Conservation (phyloP, 306 rosid species). For the Glycyrrhiza uralensis region DNA sequence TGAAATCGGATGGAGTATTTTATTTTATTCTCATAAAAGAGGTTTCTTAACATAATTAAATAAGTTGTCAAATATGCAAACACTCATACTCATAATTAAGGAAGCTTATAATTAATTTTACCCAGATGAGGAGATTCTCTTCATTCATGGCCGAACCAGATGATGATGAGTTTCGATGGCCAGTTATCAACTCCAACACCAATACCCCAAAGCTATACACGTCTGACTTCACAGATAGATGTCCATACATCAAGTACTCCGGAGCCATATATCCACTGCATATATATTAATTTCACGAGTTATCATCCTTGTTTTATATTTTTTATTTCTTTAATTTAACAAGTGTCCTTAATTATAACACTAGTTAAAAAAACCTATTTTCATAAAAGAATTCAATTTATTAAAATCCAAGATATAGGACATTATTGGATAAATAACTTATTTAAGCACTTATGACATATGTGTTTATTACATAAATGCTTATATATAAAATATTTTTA, state of each 20-base stretch:
- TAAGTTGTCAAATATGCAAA: not conserved
- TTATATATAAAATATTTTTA: no score
- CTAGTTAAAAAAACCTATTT: not conserved
- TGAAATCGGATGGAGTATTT: no score
- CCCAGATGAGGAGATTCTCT: constrained; percentile 38
- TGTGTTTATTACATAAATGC: no score
- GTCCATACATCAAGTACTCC: constrained; percentile 81
- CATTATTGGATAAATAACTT: no score
- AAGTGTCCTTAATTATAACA: not conserved
- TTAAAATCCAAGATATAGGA: not conserved
- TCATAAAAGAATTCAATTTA: not conserved
- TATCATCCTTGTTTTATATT: not conserved
- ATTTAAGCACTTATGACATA: no score
- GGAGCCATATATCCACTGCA: constrained; percentile 95
- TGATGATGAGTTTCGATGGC: constrained; percentile 54
- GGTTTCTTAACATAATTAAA: no score
- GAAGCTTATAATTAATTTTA: constrained; percentile 14
- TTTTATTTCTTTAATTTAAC: not conserved
- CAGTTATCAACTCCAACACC: constrained; percentile 70
- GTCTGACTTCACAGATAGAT: constrained; percentile 67
- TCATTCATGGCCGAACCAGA: constrained; percentile 5
- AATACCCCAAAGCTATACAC: constrained; percentile 88
- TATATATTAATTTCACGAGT: not conserved
- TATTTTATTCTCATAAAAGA: no score
- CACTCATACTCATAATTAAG: no score